Base-by-base conservation (phyloP, 2,329 filamentous ascomycete species). In the Escovopsis weberi region DNA sequence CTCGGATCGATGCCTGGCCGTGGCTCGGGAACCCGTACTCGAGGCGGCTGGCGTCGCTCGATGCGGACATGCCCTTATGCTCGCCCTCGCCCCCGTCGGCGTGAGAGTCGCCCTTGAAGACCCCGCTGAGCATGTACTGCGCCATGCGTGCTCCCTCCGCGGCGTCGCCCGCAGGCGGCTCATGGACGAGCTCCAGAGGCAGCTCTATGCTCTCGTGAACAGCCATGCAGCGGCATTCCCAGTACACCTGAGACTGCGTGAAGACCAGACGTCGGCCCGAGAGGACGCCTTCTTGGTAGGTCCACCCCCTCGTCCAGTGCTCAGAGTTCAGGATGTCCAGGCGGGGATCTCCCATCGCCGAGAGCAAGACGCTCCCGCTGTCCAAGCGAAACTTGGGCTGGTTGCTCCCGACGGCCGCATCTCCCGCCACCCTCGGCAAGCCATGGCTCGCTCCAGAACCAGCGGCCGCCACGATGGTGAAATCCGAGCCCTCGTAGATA, bases 201-300 rank as follows among this genome's bases (percentile, higher is more conserved):
- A 45, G 30, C 26, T 9, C 36, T 6, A 45, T 33, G 15, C 36
- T 40, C 33, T 45, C 43, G 8, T 43, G 37, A 10, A 35, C n/a
- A 33, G 36, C 37, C 43, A 45, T 45, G 26, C 43, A 43, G 5
- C 37, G 40, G 15, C 53, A 55, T 30, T 55, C 46, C 26, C 51
- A 54, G 8, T 50, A 54, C n/a, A 47, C 40, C 15, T 55, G 49
- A 8, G 42, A 41, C 2, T 53, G 40, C 1, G 53, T 53, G 40
- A 56, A 55, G 9, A 48, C 44, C 6, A 50, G 43, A 8, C 44
- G 45, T n/a, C 48, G 42, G 12, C 39, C 39, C 8, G 46, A 48
- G 12, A 50, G 39, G 23, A 43, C 35, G 12, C 42, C 42, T 41
- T 50, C 48, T 30, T 50, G 48, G 39, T 45, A 50, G 1, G 48